Evolutionary conservation across 83 land plant species (phyloP).

Genomic region (Thuja plicata): DNA sequence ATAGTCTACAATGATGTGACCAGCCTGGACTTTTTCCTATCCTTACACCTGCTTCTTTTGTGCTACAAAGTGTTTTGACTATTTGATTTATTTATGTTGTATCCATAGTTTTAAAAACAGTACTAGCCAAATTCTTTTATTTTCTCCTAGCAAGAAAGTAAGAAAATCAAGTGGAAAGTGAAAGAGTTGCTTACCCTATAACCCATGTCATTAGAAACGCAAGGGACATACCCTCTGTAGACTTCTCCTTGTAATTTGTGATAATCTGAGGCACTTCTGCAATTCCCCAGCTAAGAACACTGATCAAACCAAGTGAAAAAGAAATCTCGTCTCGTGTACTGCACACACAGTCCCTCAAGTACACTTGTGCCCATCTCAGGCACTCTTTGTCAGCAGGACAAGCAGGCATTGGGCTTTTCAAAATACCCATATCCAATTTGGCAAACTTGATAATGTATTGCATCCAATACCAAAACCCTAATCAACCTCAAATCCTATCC

Average conservation of each 20-base stretch:
- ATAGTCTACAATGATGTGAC: neutral
- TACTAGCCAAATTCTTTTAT: neutral
- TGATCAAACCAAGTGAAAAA: conserved; percentile 46
- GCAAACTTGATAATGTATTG: neutral
- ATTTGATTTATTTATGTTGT: neutral
- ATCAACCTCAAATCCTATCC: neutral
- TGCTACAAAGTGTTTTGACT: neutral
- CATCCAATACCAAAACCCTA: neutral
- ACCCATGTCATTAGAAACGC: conserved; percentile 61
- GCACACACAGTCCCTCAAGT: conserved; percentile 50
- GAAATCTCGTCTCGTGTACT: conserved; percentile 40
- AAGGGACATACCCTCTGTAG: conserved; percentile 50
- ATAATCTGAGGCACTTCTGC: conserved; percentile 75
- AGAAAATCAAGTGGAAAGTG: conserved; percentile 6
- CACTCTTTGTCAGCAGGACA: conserved; percentile 32
- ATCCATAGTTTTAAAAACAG: neutral
- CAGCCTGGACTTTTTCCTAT: neutral
- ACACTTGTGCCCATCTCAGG: conserved; percentile 34
- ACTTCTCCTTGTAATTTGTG: conserved; percentile 47
- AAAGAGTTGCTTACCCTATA: conserved; percentile 41
- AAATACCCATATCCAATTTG: neutral
- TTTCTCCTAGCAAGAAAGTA: neutral
- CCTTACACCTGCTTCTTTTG: neutral
- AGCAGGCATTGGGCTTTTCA: neutral
- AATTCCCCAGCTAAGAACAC: conserved; percentile 54